phyloP scores from a whole-genome alignment of 768 basidiomycete species.

The Pleurotus djamor region DNA sequence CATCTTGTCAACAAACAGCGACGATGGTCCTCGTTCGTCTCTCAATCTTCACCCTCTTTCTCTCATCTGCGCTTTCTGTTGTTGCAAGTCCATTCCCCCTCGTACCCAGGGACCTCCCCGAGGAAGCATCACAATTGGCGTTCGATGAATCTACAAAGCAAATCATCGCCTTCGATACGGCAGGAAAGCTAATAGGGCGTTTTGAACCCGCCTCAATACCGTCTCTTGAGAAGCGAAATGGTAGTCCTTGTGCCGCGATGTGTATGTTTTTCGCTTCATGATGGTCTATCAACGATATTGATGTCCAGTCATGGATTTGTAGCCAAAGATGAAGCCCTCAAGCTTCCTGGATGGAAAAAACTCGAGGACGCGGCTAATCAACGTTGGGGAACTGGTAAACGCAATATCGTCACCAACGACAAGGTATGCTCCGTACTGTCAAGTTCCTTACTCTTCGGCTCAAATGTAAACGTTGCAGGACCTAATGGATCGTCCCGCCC shows the following conservation, averaged over 20 bases:
- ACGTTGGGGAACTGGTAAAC: conserved; percentile 2
- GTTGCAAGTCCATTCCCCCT: neutral
- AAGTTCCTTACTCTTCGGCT: neutral
- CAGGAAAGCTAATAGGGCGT: neutral
- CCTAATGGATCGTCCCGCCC: neutral
- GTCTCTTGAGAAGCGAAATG: neutral
- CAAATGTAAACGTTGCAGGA: neutral
- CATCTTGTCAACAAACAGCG: neutral
- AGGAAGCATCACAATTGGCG: neutral
- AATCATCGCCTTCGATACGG: neutral
- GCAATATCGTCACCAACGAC: conserved; percentile 8
- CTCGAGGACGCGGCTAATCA: neutral
- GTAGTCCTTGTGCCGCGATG: neutral
- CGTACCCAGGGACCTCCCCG: neutral
- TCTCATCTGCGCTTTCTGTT: neutral
- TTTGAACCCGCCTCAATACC: neutral
- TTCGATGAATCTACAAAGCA: neutral
- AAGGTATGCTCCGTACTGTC: neutral
- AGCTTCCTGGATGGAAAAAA: conserved; percentile 5
- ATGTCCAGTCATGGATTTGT: neutral
- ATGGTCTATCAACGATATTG: neutral
- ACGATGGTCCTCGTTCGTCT: neutral
- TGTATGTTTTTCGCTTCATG: neutral
- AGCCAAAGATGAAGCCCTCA: neutral
- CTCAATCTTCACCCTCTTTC: neutral